phyloP scores from a whole-genome alignment of 176 grass and related monocot species.

The Cenchrus purpureus region DNA sequence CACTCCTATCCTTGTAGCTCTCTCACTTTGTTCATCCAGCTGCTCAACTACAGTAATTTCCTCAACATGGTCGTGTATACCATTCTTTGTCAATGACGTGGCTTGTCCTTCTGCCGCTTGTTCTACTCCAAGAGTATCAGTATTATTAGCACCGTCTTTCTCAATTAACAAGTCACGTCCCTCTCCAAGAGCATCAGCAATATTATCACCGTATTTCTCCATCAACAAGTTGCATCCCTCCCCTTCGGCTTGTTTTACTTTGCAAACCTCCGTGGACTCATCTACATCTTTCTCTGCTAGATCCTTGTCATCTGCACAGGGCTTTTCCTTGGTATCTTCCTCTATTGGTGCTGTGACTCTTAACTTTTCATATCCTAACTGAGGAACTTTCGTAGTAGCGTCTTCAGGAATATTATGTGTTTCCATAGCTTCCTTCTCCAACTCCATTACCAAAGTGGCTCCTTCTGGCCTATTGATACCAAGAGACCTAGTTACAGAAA shows the following conservation, averaged over 20 bases:
- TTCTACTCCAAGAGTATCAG: conserved; percentile 39
- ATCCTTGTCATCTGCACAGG: conserved; percentile 14
- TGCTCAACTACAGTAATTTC: conserved; percentile 24
- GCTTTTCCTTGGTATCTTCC: conserved; percentile 25
- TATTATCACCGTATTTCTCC: conserved; percentile 15
- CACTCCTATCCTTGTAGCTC: not conserved
- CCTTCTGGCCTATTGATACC: conserved; percentile 26
- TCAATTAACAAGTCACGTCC: not conserved
- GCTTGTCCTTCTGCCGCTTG: conserved; percentile 26
- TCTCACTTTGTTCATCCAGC: conserved; percentile 23
- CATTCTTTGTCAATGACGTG: not conserved
- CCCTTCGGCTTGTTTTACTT: conserved; percentile 26
- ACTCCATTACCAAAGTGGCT: not conserved
- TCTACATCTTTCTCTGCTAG: conserved; percentile 21
- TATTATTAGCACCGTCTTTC: conserved; percentile 4
- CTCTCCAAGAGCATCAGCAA: conserved; percentile 28
- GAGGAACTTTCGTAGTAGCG: conserved; percentile 18
- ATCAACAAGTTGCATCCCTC: not conserved
- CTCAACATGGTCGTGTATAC: conserved; percentile 13
- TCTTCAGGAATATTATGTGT: conserved; percentile 2
- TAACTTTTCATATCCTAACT: conserved; percentile 15
- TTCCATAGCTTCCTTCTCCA: conserved; percentile 27
- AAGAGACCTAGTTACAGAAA: conserved; percentile 17
- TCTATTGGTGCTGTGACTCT: conserved; percentile 5
- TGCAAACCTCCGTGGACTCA: conserved; percentile 18